Percentiles rank a stretch among this genome's conserved stretches.
phyloP scores from a whole-genome alignment of 2,329 filamentous ascomycete species.

The Cercospora sojina region DNA sequence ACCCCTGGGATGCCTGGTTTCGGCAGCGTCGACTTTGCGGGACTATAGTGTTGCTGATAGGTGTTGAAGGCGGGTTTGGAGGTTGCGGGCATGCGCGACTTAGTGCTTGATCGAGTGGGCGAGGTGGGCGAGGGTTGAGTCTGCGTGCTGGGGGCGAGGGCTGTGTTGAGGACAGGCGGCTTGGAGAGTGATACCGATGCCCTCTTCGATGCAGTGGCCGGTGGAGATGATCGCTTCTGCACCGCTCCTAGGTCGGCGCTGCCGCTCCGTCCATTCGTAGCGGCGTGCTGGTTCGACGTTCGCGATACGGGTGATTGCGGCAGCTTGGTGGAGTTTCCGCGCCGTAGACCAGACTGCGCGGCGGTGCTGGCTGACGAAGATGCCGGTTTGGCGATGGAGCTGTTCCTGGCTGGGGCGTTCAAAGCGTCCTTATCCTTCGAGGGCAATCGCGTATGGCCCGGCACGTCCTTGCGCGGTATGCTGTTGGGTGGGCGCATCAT shows the following conservation, averaged over 20 bases:
- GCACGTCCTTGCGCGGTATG: slow-evolving; percentile 20
- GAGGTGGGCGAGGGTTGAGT: slow-evolving; percentile 24
- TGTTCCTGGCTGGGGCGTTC: slow-evolving; percentile 7
- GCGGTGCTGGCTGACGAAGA: not conserved
- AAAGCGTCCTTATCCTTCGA: slow-evolving; percentile 25
- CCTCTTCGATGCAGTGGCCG: slow-evolving; percentile 27
- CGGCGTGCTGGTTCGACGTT: slow-evolving; percentile 17
- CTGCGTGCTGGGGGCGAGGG: slow-evolving; percentile 12
- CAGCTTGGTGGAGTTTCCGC: slow-evolving; percentile 29
- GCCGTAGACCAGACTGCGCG: slow-evolving; percentile 19
- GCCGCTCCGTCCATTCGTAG: slow-evolving; percentile 9
- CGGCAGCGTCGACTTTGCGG: slow-evolving; percentile 59
- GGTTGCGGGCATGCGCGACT: slow-evolving; percentile 36
- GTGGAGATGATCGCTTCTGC: slow-evolving; percentile 10
- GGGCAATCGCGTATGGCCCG: slow-evolving; percentile 21
- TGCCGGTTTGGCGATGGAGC: slow-evolving; percentile 13
- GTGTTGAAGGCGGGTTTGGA: slow-evolving; percentile 59
- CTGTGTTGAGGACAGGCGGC: slow-evolving; percentile 23
- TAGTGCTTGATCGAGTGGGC: slow-evolving; percentile 28
- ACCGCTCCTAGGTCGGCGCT: slow-evolving; percentile 17
- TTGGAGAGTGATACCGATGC: slow-evolving; percentile 24
- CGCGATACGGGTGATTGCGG: slow-evolving; percentile 26
- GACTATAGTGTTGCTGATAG: slow-evolving; percentile 67
- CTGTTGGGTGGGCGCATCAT: slow-evolving; percentile 24
- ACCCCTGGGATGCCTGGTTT: slow-evolving; percentile 55